phyloP scores from a whole-genome alignment of 306 rosid species.

The Hylodesmum podocarpum region DNA sequence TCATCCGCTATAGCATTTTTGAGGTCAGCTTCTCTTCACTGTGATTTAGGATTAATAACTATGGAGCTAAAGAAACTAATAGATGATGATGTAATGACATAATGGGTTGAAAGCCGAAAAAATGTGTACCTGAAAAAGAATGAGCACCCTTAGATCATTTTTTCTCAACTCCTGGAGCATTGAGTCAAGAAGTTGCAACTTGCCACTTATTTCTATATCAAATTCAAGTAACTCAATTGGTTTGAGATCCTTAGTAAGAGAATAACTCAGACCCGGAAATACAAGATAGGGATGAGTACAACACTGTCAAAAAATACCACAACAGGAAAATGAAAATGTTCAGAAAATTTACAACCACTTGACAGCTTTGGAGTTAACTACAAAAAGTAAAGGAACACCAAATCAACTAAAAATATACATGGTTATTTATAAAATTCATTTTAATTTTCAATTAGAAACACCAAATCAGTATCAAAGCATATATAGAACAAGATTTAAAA shows the following conservation, averaged over 20 bases:
- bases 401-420: not conserved
- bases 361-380: slow-evolving; percentile 7
- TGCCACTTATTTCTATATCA: slow-evolving; percentile 84
- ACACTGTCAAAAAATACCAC: slow-evolving; percentile 59
- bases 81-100: not conserved
- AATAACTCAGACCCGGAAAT: slow-evolving; percentile 40
- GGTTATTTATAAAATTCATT: not conserved
- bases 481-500: not conserved
- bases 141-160: slow-evolving; percentile 55
- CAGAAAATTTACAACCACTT: slow-evolving; percentile 21
- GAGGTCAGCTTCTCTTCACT: not conserved
- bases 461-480: slow-evolving; percentile 1
- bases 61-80: not conserved
- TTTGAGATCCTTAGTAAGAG: slow-evolving; percentile 50
- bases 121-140: slow-evolving; percentile 74
- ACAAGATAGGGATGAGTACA: slow-evolving; percentile 81
- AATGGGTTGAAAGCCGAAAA: not conserved
- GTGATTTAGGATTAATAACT: not conserved
- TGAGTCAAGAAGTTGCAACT: slow-evolving; percentile 84
- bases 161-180: slow-evolving; percentile 75
- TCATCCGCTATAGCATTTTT: not conserved
- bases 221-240: slow-evolving; percentile 48
- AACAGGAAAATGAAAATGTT: not conserved
- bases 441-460: not conserved
- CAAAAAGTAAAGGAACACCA: slow-evolving; percentile 8